phyloP scores from a whole-genome alignment of 225 moss, liverwort and hornwort genomes.

The Rhytidiadelphus loreus region DNA sequence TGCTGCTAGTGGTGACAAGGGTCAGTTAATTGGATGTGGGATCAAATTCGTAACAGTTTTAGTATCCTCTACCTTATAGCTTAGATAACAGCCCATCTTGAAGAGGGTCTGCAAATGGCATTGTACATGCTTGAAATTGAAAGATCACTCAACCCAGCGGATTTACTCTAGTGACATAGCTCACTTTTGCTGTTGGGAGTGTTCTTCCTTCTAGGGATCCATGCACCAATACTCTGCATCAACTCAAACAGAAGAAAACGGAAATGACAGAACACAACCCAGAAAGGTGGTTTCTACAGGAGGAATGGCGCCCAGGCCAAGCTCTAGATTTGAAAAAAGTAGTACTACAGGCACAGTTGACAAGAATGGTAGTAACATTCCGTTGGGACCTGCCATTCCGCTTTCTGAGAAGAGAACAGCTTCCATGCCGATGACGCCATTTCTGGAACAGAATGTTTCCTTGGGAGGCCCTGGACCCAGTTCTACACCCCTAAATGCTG shows the following conservation, averaged over 20 bases:
- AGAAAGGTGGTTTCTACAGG: neutral
- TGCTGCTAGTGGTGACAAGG: neutral
- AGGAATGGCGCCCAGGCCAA: neutral
- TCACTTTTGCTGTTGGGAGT: neutral
- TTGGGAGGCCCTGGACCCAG: neutral
- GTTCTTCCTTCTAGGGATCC: neutral
- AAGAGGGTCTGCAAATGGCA: neutral
- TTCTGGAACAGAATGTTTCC: neutral
- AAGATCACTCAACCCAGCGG: neutral
- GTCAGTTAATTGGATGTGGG: neutral
- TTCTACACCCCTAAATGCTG: neutral
- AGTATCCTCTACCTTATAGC: neutral
- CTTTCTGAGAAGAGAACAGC: slow-evolving; percentile 16
- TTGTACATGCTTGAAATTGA: neutral
- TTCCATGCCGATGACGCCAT: slow-evolving; percentile 11
- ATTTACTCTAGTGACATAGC: neutral
- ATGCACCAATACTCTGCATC: neutral
- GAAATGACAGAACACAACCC: neutral
- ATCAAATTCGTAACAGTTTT: neutral
- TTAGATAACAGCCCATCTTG: neutral
- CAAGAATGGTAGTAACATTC: neutral
- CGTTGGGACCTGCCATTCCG: neutral
- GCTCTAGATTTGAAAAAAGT: neutral
- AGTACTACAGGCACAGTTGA: neutral
- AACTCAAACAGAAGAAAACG: neutral